Percentiles rank a stretch among this genome's conserved stretches.
phyloP scores from a whole-genome alignment of 2,329 filamentous ascomycete species.

The Camillea tinctor region DNA sequence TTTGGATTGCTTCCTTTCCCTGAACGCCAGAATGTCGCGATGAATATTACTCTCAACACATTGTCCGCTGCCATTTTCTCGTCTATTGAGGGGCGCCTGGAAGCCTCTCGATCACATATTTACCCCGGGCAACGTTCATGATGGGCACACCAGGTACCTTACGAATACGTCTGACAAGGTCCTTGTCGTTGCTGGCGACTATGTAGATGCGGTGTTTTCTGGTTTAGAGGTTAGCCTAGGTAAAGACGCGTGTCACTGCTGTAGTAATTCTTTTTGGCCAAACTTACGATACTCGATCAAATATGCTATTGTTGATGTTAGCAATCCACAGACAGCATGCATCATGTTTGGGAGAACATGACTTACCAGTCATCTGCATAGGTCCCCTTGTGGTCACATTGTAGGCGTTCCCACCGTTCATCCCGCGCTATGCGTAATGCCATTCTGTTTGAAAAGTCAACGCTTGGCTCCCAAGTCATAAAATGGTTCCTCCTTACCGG shows the following conservation, averaged over 20 bases:
- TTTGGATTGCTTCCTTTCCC: conserved; percentile 1
- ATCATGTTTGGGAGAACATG: neutral
- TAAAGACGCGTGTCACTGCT: neutral
- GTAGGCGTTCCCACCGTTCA: conserved; percentile 79
- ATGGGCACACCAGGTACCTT: conserved; percentile 73
- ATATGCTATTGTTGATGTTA: conserved; percentile 7
- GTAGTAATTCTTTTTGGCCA: neutral
- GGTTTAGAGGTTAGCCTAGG: neutral
- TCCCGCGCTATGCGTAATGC: conserved; percentile 69
- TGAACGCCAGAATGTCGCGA: conserved; percentile 9
- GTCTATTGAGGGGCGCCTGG: conserved; percentile 71
- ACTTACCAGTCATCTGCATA: conserved; percentile 75
- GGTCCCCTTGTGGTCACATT: conserved; percentile 80
- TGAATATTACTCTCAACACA: conserved; percentile 1
- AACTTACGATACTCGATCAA: neutral
- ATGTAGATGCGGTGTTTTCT: conserved; percentile 64
- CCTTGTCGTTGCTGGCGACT: conserved; percentile 69
- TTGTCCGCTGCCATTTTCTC: neutral
- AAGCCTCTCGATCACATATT: conserved; percentile 91
- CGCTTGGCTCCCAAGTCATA: neutral
- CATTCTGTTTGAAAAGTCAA: neutral
- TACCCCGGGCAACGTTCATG: conserved; percentile 80
- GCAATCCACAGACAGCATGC: neutral
- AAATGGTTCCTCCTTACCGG: conserved; percentile 24
- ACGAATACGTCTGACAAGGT: conserved; percentile 77